phyloP scores from a whole-genome alignment of 2,329 filamentous ascomycete genomes.

The Tolypocladium inflatum region DNA sequence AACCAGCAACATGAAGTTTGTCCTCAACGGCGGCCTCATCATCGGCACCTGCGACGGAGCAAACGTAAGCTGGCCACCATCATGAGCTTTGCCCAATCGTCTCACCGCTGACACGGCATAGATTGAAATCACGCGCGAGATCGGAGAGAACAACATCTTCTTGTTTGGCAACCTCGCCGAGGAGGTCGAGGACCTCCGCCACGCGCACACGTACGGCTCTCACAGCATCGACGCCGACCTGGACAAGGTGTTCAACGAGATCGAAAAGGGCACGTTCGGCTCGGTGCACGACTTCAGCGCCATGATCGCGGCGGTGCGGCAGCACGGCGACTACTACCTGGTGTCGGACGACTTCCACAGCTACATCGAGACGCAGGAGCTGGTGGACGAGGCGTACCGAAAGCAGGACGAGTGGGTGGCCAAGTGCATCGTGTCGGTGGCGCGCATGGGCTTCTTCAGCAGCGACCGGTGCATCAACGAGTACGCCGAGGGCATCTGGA shows the following conservation, averaged over 20 bases:
- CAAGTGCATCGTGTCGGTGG: conserved; percentile 81
- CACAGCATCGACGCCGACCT: conserved; percentile 72
- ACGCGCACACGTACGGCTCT: conserved; percentile 74
- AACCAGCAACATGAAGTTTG: conserved; percentile 99
- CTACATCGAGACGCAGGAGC: conserved; percentile 81
- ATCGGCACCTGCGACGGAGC: conserved; percentile 97
- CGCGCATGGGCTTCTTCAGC: conserved; percentile 95
- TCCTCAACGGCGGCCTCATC: conserved; percentile 91
- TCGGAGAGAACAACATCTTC: conserved; percentile 96
- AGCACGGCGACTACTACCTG: conserved; percentile 95
- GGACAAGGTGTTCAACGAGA: conserved; percentile 71
- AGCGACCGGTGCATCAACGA: conserved; percentile 93
- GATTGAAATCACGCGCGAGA: conserved; percentile 97
- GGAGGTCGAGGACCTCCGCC: conserved; percentile 91
- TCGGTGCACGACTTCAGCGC: conserved; percentile 70
- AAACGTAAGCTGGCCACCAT: conserved; percentile 56
- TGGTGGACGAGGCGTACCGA: conserved; percentile 87
- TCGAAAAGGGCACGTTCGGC: conserved; percentile 74
- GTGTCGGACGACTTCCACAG: conserved; percentile 96
- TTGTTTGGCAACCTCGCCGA: conserved; percentile 93
- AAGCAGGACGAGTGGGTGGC: conserved; percentile 88
- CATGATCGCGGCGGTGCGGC: conserved; percentile 73
- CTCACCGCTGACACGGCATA: conserved; percentile 5
- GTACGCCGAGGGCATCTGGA: conserved; percentile 97
- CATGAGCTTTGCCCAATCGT: background rate